Base-by-base conservation (phyloP, 345 rosid species). In the Corchorus capsularis region DNA sequence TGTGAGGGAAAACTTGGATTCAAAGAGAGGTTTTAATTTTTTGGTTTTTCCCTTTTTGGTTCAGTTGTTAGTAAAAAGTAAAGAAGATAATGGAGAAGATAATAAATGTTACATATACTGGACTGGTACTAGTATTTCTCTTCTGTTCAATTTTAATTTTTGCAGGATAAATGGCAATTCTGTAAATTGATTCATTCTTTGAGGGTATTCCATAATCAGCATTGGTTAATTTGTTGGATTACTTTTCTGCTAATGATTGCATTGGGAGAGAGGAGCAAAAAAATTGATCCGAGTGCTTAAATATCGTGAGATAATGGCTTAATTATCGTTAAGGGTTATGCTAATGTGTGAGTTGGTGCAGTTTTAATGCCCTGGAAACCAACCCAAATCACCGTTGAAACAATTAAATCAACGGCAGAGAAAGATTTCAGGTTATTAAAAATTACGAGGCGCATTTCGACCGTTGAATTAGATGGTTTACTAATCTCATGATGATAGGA, bases 261-360 rank as follows among this genome's bases (percentile, higher is more conserved):
- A 57, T 3, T 57, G 15, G 6, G 43, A 4, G 6, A 59, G n/a
- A 35, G 10, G 17, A 15, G 15, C 43, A 15, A 50, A 49, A 52
- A 50, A 49, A 52, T 52, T 35, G 62, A 37, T 35, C 5, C 4
- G 62, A 54, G 62, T 50, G 17, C 45, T 5, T 17, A 9, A 70
- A 35, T 47, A n/a, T 70, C 74, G 49, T 53, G 74, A 70, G 47
- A 70, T 17, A 52, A 52, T 70, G 43, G 15, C 13, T 68, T 67
- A 15, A 68, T 6, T 47, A 9, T 68, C 72, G 39, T 6, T 0
- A 13, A 47, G 16, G 0, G 39, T 67, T 0, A 22, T 67, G 2
- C 16, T 67, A 20, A 2, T 32, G 13, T 47, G 39, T 67, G 56
- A 20, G 6, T 6, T 6, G 71, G n/a, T 19, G 10, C 54, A 20